Conservation (phyloP, 2,329 filamentous ascomycete genomes). For the Grosmannia clavigera region DNA sequence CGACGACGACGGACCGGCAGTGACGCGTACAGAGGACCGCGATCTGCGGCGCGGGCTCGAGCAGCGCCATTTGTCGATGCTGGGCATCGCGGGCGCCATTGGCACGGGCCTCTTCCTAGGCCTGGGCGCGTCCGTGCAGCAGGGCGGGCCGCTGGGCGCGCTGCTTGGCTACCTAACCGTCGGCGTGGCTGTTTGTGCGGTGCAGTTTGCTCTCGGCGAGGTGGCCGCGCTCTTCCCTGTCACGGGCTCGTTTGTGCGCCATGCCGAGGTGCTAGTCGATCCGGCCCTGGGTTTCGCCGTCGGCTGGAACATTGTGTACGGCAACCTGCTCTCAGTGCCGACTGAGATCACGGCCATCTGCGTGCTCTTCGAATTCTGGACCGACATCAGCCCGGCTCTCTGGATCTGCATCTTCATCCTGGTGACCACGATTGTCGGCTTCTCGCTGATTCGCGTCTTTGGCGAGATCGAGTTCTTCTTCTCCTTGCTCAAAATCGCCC, state of each 20-base stretch:
- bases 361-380: slow-evolving; percentile 50
- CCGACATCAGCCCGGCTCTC: slow-evolving; percentile 24
- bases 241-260: slow-evolving; percentile 56
- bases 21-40: slow-evolving; percentile 7
- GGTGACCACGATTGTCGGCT: slow-evolving; percentile 40
- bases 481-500: slow-evolving; percentile 46
- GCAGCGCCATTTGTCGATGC: slow-evolving; percentile 32
- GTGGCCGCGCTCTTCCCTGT: slow-evolving; percentile 71
- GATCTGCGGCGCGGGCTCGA: slow-evolving; percentile 18
- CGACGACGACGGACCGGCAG: neutral
- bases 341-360: slow-evolving; percentile 46
- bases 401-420: slow-evolving; percentile 35
- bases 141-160: slow-evolving; percentile 51
- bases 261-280: slow-evolving; percentile 44
- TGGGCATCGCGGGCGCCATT: slow-evolving; percentile 39
- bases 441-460: slow-evolving; percentile 41
- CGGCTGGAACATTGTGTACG: slow-evolving; percentile 39
- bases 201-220: slow-evolving; percentile 60
- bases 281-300: slow-evolving; percentile 34
- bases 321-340: slow-evolving; percentile 34
- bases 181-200: slow-evolving; percentile 59
- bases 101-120: slow-evolving; percentile 64
- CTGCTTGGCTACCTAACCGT: slow-evolving; percentile 59
- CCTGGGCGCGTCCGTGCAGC: slow-evolving; percentile 48
- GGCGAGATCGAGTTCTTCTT: slow-evolving; percentile 53